phyloP scores from a whole-genome alignment of 208 protist genomes.

The Phytomonas sp. region DNA sequence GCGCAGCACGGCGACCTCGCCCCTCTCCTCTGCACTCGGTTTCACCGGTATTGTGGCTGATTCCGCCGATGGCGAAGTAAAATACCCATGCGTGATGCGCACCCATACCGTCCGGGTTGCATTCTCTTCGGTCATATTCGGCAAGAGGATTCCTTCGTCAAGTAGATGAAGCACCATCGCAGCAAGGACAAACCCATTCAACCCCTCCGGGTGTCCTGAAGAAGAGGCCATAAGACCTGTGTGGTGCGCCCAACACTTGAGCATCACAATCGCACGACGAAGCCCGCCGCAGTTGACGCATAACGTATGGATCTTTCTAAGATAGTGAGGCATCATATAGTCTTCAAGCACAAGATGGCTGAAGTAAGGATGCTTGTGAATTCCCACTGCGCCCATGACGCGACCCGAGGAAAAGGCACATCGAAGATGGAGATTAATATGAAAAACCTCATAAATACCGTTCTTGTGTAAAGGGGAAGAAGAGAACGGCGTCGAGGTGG shows the following conservation, averaged over 20 bases:
- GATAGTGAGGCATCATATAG: slow-evolving; percentile 59
- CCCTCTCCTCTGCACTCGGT: slow-evolving; percentile 33
- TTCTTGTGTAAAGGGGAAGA: not conserved
- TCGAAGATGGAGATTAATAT: slow-evolving; percentile 68
- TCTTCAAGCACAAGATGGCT: slow-evolving; percentile 78
- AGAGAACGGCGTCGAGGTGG: not conserved
- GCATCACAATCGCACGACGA: slow-evolving; percentile 62
- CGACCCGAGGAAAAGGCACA: slow-evolving; percentile 35
- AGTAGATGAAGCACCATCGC: slow-evolving; percentile 59
- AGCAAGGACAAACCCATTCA: slow-evolving; percentile 73
- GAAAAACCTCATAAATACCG: slow-evolving; percentile 32
- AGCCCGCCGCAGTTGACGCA: slow-evolving; percentile 46
- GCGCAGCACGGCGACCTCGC: slow-evolving; percentile 57
- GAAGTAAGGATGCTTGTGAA: slow-evolving; percentile 72
- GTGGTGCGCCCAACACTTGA: slow-evolving; percentile 84
- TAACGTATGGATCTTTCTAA: slow-evolving; percentile 64
- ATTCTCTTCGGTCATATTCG: slow-evolving; percentile 70
- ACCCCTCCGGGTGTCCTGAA: slow-evolving; percentile 56
- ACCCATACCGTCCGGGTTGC: slow-evolving; percentile 72
- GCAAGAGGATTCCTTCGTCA: slow-evolving; percentile 59
- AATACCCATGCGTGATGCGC: slow-evolving; percentile 51
- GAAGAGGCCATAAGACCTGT: slow-evolving; percentile 46
- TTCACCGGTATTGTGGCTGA: slow-evolving; percentile 8
- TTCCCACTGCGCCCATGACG: slow-evolving; percentile 38
- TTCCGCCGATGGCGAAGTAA: slow-evolving; percentile 15